A percentile compares a stretch with the other conserved stretches of the same genome.
Evolutionary conservation across 2,329 filamentous ascomycete genomes (phyloP).

Genomic region (Fusarium oligoseptatum): DNA sequence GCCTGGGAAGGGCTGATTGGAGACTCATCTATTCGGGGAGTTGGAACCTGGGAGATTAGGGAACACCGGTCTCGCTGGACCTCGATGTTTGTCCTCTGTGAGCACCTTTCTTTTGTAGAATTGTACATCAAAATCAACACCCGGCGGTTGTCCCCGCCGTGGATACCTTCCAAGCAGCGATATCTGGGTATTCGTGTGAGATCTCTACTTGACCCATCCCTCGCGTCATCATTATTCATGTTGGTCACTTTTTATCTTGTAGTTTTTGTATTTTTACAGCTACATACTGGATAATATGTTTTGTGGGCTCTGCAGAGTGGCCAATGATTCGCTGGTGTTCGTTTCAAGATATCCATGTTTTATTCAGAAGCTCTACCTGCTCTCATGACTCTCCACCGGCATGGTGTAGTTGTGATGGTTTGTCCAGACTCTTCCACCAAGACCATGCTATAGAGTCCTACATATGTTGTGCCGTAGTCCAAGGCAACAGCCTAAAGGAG

Average conservation of each 20-base stretch:
- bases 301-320: not conserved
- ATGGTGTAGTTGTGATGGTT: not conserved
- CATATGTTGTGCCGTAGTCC: not conserved
- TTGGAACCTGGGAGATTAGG: slow-evolving; percentile 40
- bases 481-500: not conserved
- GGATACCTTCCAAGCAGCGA: slow-evolving; percentile 36
- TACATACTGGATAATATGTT: not conserved
- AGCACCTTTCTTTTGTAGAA: slow-evolving; percentile 51
- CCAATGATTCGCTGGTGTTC: not conserved
- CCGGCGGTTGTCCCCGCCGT: slow-evolving; percentile 27
- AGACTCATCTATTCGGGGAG: slow-evolving; percentile 38
- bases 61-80: slow-evolving; percentile 39
- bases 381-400: not conserved
- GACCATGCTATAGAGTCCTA: not conserved
- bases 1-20: slow-evolving; percentile 41
- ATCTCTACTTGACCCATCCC: not conserved
- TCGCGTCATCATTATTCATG: not conserved
- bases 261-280: not conserved
- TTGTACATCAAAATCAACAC: slow-evolving; percentile 49
- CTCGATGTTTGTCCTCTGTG: slow-evolving; percentile 45
- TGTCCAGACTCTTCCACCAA: not conserved
- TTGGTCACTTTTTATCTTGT: not conserved
- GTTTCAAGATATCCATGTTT: not conserved
- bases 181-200: slow-evolving; percentile 16
- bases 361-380: not conserved